phyloP scores from a whole-genome alignment of 2,329 filamentous ascomycete genomes.

The Capronia epimyces region DNA sequence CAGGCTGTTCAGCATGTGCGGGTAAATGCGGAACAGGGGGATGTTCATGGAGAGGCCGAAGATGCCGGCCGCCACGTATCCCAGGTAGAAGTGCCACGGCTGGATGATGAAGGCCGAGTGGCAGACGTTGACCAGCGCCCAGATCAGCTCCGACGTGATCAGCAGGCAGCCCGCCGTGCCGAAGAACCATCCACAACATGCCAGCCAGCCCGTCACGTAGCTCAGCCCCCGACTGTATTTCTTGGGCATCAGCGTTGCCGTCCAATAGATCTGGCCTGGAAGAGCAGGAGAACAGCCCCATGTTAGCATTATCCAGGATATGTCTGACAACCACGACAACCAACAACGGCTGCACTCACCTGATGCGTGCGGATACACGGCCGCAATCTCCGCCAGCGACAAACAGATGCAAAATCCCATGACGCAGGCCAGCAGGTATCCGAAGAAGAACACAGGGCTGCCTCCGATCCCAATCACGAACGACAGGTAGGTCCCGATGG shows the following conservation, averaged over 20 bases:
- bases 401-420: not conserved
- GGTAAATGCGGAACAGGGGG: constrained; percentile 12
- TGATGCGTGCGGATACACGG: constrained; percentile 47
- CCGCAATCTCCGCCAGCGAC: constrained; percentile 39
- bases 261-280: constrained; percentile 9
- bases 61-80: constrained; percentile 17
- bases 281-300: too few relatives aligned
- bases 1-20: constrained; percentile 8
- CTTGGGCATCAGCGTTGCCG: constrained; percentile 38
- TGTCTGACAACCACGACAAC: constrained; percentile 18
- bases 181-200: constrained; percentile 51
- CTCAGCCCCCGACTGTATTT: constrained; percentile 43
- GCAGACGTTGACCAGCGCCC: constrained; percentile 11
- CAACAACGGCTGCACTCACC: constrained; percentile 39
- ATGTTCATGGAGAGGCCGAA: constrained; percentile 11
- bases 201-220: constrained; percentile 49
- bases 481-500: constrained; percentile 17
- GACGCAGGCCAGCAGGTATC: constrained; percentile 10
- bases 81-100: constrained; percentile 27
- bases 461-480: constrained; percentile 16
- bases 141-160: constrained; percentile 6
- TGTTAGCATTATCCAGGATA: not conserved
- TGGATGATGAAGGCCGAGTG: constrained; percentile 3
- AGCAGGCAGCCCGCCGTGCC: constrained; percentile 38
- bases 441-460: constrained; percentile 16